Conservation (phyloP, 768 basidiomycete species). For the Boletales sp. region DNA sequence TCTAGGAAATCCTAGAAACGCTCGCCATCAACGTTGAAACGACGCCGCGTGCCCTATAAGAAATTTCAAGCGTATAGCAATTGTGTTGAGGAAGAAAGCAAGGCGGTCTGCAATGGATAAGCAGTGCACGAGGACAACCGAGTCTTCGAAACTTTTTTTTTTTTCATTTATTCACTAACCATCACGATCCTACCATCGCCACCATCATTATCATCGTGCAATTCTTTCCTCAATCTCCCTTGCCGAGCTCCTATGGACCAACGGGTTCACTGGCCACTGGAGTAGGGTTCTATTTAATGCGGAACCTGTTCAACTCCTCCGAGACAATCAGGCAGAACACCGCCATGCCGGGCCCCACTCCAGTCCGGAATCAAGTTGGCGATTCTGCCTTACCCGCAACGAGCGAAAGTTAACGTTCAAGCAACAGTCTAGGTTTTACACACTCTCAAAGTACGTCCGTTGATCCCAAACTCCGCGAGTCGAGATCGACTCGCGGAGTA, state of each 20-base stretch:
- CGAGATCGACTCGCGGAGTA: constrained; percentile 18
- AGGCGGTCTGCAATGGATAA: not conserved
- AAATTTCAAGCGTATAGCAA: not conserved
- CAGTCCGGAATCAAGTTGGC: no score
- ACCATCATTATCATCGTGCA: no score
- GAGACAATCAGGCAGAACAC: no score
- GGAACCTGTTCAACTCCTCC: no score
- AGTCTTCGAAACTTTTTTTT: not conserved
- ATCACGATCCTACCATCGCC: not conserved
- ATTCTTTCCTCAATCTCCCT: not conserved
- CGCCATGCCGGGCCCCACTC: no score
- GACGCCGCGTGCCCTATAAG: not conserved
- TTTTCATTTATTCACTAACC: not conserved
- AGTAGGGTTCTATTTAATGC: no score
- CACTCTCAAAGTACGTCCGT: not conserved
- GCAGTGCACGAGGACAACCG: not conserved
- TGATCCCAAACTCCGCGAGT: constrained; percentile 25
- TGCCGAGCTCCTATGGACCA: no score
- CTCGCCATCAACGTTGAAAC: not conserved
- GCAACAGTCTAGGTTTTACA: not conserved
- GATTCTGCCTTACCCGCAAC: not conserved
- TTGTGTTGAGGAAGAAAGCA: constrained; percentile 4
- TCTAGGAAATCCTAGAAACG: not conserved
- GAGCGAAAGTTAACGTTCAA: not conserved
- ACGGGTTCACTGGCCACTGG: no score